Evolutionary conservation across 352 stramenopile genomes (phyloP), one percentile per base, ranked within the genome.

Genomic region (Phytopythium delawarense): DNA sequence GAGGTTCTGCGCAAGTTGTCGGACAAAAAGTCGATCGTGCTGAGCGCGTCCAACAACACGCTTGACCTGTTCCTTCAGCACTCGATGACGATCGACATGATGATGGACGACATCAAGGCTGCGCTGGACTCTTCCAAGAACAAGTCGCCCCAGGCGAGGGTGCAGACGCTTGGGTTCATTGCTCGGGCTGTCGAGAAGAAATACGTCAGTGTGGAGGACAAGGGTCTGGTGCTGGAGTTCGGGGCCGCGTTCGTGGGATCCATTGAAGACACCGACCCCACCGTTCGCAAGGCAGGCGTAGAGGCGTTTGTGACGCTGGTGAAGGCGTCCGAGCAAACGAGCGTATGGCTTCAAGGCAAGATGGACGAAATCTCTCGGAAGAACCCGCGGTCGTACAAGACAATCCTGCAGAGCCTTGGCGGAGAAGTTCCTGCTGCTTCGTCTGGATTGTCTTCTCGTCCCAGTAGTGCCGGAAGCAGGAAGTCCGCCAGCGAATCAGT

Each of bases 21-120:
- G 7, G 87, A 96, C 75, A 96, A 96, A 55, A 96, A 96, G 57
- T 84, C 83, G 0, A 74, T 94, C 45, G 76, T 96, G 45, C 66
- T 96, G 21, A 89, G 78, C 25, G 82, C 82, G 25, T 87, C 87
- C n/a, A 92, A 96, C 71, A 91, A 87, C 50, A 76, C 86, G 5
- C 58, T 96, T 9, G 87, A 96, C 55, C 40, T 88, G 56, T 94
- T 96, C 57, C 63, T 92, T 16, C 74, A 91, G 65, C 79, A 94
- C 59, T 76, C 80, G 2, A 78, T 96, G 84, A 73, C 71, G n/a
- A 87, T 96, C 61, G 87, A 96, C 37, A 79, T 89, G 73, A 91
- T 95, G 82, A 88, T 94, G 69, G 87, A 96, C 21, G 87, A 96
- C 37, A 69, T 96, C 25, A 89, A 89, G 55, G 48, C 84, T 5